These are phyloP conservation scores for Candida sp. DNA, from an alignment of 1,139 yeast species.

Conservation along the genomic window DNA sequence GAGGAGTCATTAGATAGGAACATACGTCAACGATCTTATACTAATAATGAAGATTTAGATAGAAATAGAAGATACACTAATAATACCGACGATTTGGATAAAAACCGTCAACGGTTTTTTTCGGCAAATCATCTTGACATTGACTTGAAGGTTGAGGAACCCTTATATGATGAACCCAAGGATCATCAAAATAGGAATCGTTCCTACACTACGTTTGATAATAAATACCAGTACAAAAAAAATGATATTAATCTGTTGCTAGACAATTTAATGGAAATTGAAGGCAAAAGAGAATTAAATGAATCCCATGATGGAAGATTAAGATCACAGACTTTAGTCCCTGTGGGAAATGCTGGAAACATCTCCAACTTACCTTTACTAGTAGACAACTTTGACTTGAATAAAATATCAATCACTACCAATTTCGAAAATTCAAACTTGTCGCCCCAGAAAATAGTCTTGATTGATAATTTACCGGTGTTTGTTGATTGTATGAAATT, in stretches of 20 bases:
- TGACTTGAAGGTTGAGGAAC: not conserved
- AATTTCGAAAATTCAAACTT: constrained; percentile 65
- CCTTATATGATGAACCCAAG: not conserved
- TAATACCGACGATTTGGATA: not conserved
- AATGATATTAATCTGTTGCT: constrained; percentile 28
- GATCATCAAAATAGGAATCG: constrained; percentile 29
- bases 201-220: constrained; percentile 48
- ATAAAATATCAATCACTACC: constrained; percentile 43
- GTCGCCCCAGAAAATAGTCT: constrained; percentile 74
- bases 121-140: constrained; percentile 2
- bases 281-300: not conserved
- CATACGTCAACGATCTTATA: not conserved
- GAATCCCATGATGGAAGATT: not conserved
- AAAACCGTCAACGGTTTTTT: constrained; percentile 5
- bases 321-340: not conserved
- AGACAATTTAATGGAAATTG: constrained; percentile 27
- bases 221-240: constrained; percentile 8
- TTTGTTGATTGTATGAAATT: constrained; percentile 35
- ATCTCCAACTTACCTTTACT: constrained; percentile 26
- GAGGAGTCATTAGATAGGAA: not conserved
- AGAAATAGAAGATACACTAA: not conserved
- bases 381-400: constrained; percentile 55
- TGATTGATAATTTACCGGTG: constrained; percentile 73
- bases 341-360: not conserved
- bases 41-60: not conserved